Base-by-base conservation (phyloP, 2,329 filamentous ascomycete species). In the Talaromyces pinophilus region DNA sequence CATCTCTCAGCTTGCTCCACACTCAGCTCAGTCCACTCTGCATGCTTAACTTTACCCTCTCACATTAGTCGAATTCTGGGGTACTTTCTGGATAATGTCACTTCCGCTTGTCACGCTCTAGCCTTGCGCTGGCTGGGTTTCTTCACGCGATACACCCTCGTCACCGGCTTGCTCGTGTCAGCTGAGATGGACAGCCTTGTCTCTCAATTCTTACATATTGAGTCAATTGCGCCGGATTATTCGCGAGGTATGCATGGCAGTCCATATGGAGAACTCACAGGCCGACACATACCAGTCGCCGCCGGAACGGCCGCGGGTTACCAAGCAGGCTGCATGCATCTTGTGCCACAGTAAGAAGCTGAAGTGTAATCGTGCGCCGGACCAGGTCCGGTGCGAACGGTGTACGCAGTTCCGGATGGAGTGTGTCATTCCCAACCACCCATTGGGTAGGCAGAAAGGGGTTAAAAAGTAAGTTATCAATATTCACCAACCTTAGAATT, bases 361-460 rank as follows among this genome's bases (percentile, higher is more conserved):
- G 71, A 87, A 87, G 70, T 91, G 88, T 76, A 85, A 87, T 67
- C 85, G 87, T 70, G 82, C 82, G 50, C 75, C 80, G 22, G 82
- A 81, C 50, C 81, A 85, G 67, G 72, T 79, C 22, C 80, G 82
- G 30, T 91, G 88, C 74, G 87, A 87, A 70, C 84, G 87, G 75
- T 91, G 88, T 74, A 79, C 82, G 63, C 84, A 87, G 72, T 79
- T 84, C 7, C 82, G 84, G 40, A 74, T 79, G 15, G 87, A 91
- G 67, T 92, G 90, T 74, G 80, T 90, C 5, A 86, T 90, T 2
- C 89, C 85, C n/a, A 85, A 85, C n/a, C 91, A 91, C 73, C 89
- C 91, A 68, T 85, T 91, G 3, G 90, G 90, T 7, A 82, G 90
- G 60, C 89, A 91, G 73, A 92, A 92, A 73, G 90, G 90, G 25